A percentile compares a stretch with the other conserved stretches of the same genome.
Evolutionary conservation across 306 rosid species (phyloP).

Genomic region (Rosa persica): DNA sequence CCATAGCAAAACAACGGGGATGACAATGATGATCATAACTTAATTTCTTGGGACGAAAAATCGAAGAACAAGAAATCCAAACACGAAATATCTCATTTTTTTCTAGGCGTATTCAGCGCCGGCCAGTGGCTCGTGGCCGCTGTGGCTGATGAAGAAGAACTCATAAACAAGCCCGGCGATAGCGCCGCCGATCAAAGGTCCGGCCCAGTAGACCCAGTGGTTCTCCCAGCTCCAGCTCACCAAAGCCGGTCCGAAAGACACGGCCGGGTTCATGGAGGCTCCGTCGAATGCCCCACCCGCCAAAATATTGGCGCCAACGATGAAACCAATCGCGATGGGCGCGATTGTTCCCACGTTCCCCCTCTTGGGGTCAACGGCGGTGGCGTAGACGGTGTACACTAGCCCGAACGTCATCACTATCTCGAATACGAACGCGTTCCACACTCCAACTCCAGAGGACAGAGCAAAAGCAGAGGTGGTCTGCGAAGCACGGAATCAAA

Average conservation of each 20-base stretch:
- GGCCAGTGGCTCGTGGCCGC: conserved; percentile 67
- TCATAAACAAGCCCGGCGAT: conserved; percentile 69
- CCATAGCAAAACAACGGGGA: conserved; percentile 8
- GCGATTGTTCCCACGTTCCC: conserved; percentile 72
- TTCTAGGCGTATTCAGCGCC: conserved; percentile 37
- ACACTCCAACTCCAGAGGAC: conserved; percentile 59
- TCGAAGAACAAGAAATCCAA: conserved; percentile 6
- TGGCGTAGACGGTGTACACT: conserved; percentile 92
- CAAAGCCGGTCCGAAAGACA: conserved; percentile 79
- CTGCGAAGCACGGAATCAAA: conserved; percentile 38
- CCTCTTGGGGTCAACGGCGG: conserved; percentile 81
- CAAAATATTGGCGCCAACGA: conserved; percentile 85
- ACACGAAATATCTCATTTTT: background rate
- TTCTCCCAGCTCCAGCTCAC: conserved; percentile 75
- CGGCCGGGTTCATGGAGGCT: conserved; percentile 95
- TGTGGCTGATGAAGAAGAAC: conserved; percentile 49
- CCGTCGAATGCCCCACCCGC: conserved; percentile 84
- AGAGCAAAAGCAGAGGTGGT: conserved; percentile 51
- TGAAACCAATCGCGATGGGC: conserved; percentile 90
- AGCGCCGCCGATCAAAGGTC: conserved; percentile 83
- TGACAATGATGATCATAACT: conserved; percentile 4
- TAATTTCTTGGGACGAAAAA: conserved; percentile 5
- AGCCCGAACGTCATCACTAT: conserved; percentile 88
- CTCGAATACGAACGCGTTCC: conserved; percentile 74
- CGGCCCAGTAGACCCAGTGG: conserved; percentile 93